Conservation (phyloP, 2,329 filamentous ascomycete genomes). For the Neurospora sp. region DNA sequence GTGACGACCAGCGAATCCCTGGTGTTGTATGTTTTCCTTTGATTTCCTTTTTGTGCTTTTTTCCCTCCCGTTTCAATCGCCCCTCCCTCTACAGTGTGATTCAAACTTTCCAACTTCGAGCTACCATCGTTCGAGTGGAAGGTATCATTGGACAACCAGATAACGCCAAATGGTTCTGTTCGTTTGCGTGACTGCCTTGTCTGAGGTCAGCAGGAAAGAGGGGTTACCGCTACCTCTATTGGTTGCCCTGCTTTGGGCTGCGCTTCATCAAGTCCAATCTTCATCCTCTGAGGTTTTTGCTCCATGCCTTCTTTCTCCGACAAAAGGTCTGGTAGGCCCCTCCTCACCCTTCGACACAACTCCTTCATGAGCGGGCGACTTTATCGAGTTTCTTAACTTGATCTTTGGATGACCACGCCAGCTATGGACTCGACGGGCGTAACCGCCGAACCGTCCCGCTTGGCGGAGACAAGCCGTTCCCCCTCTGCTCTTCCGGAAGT, state of each 20-base stretch:
- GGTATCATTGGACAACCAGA: neutral
- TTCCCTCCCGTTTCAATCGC: neutral
- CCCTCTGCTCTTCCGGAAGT: neutral
- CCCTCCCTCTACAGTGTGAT: neutral
- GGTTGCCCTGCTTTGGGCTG: neutral
- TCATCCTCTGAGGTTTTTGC: neutral
- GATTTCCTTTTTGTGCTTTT: neutral
- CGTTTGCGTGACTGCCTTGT: neutral
- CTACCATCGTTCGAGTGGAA: neutral
- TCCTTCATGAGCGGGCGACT: neutral
- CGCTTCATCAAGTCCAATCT: neutral
- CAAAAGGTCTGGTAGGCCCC: neutral
- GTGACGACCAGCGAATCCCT: neutral
- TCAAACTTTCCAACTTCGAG: neutral
- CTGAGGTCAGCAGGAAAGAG: neutral
- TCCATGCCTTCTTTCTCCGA: neutral
- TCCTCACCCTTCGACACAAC: neutral
- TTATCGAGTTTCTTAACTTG: neutral
- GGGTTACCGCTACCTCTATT: neutral
- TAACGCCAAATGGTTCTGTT: neutral
- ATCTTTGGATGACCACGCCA: neutral
- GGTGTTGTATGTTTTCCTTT: neutral
- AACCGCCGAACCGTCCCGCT: too few relatives aligned
- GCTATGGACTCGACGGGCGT: neutral
- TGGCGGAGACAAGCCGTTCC: neutral